Base-by-base conservation (phyloP, 1,284 basidiomycete genomes). In the Trichosporon ovoides region DNA sequence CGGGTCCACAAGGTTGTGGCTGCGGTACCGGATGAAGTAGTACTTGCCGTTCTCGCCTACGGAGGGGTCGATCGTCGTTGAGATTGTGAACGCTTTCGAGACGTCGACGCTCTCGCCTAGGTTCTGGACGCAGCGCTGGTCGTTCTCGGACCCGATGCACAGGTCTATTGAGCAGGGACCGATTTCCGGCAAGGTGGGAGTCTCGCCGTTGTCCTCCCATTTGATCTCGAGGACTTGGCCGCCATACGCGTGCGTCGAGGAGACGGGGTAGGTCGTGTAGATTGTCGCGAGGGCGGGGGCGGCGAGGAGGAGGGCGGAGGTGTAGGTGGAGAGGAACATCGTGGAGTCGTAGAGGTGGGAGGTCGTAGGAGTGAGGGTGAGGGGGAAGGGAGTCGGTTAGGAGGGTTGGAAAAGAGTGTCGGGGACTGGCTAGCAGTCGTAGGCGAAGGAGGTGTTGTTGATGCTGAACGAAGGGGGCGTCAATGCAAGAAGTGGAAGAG, bases 91-190 rank as follows among this genome's bases (percentile, higher is more conserved):
- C 2, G 80, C 79, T 20, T 79, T 81, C 35, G 83, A 80, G 16
- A 91, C 88, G 71, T 91, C 82, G 55, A 86, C 79, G 58, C 71
- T 80, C 14, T 74, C 66, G 24, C 80, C 77, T 58, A 93, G 81
- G 33, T 75, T 66, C 73, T 91, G 88, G 28, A 94, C 78, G n/a
- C 74, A 70, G 14, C 85, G 86, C 85, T 77, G 75, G 55, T 72
- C 61, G 52, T 60, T 65, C 24, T 56, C 40, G 9, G 71, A 72
- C 46, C 76, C 79, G 59, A 81, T 83, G 70, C 85, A 91, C 71
- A 94, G 81, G 55, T 83, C 84, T 59, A 91, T 79, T 38, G 78
- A 80, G 38, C 83, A 80, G 31, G 74, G 68, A 14, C 89, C 89
- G 59, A 88, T 87, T 1, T 80, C 66, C 18, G 74, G 65, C 37